Conservation (phyloP, 2,329 filamentous ascomycete species). For the Periglandula ipomoeae region DNA sequence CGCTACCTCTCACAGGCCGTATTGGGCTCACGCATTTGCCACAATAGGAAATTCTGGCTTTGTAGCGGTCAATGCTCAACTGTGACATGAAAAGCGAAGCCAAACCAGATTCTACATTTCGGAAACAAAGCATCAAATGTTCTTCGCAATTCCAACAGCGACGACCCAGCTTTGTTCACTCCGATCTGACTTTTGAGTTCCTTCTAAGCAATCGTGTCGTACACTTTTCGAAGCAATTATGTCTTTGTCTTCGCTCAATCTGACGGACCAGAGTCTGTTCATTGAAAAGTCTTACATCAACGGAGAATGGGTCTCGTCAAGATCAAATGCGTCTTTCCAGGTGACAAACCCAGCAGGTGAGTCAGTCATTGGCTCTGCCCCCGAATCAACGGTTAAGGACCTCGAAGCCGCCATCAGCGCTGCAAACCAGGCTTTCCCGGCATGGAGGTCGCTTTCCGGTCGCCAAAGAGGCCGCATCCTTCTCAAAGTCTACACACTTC, state of each 20-base stretch:
- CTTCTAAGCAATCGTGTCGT: too few relatives aligned
- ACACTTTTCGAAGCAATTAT: too few relatives aligned
- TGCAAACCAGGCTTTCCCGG: neutral
- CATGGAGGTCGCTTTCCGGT: neutral
- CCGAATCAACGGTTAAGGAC: slow-evolving; percentile 32
- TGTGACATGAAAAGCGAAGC: too few relatives aligned
- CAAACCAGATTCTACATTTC: too few relatives aligned
- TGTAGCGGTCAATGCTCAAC: neutral
- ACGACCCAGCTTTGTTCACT: too few relatives aligned
- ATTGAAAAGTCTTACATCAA: slow-evolving; percentile 58
- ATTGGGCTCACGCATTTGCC: neutral
- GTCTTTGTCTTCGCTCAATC: neutral
- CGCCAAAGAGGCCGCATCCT: neutral
- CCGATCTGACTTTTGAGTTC: too few relatives aligned
- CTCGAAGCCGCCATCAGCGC: slow-evolving; percentile 57
- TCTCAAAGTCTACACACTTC: slow-evolving; percentile 36
- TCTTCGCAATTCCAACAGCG: too few relatives aligned
- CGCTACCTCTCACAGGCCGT: neutral
- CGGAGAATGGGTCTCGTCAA: slow-evolving; percentile 79
- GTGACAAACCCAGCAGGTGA: slow-evolving; percentile 50
- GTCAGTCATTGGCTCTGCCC: neutral
- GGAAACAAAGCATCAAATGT: too few relatives aligned
- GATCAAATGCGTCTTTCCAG: slow-evolving; percentile 84
- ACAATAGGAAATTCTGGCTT: neutral
- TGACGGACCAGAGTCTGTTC: neutral